Evolutionary conservation across 306 rosid genomes (phyloP), one percentile per base, ranked within the genome.

Genomic region (Gynostemma pentaphyllum): DNA sequence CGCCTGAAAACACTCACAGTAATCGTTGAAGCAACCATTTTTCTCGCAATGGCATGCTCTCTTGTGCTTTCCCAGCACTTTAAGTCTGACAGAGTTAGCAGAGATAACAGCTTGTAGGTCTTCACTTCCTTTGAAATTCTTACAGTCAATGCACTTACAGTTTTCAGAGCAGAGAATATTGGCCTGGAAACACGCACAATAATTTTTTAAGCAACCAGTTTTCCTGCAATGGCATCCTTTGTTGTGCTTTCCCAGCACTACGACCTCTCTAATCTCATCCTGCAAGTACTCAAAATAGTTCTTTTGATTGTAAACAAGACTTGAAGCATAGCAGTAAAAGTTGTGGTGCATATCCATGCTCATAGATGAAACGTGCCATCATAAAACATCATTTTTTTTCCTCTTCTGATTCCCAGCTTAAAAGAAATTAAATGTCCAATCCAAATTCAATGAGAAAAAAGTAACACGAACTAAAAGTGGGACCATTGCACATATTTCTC

Each of bases 1-100:
- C 74, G 99, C 99, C 87, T 88, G 97, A 73, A 94, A 94, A 70
- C 99, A 94, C 68, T 88, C 99, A 57, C 99, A 94, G 67, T 94
- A 94, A 80, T 86, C 88, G 72, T 88, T 88, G 44, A 94, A 92
- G 76, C 99, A 94, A 47, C 96, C 97, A 2, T 97, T 88, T 70
- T 88, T 94, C 79, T 88, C 88, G 79, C 99, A 94, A 70, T 94
- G 97, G 68, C 99, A 94, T 45, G 97, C 99, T 74, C 86, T 94
- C 76, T 94, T 86, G 87, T 94, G 97, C 87, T 88, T 94, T 68
- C 76, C 94, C 78, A 88, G 75, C 51, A 88, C 55, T 76, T n/a
- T n/a, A n/a, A n/a, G n/a, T n/a, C 75, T 84, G 75, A 68, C 84
- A 73, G 79, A 97, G 52, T 88, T 94, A 48, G 82, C n/a, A n/a